Evolutionary conservation across 1,284 basidiomycete genomes (phyloP), one percentile per base, ranked within the genome.

Genomic region (Garcileccinum viscosum): DNA sequence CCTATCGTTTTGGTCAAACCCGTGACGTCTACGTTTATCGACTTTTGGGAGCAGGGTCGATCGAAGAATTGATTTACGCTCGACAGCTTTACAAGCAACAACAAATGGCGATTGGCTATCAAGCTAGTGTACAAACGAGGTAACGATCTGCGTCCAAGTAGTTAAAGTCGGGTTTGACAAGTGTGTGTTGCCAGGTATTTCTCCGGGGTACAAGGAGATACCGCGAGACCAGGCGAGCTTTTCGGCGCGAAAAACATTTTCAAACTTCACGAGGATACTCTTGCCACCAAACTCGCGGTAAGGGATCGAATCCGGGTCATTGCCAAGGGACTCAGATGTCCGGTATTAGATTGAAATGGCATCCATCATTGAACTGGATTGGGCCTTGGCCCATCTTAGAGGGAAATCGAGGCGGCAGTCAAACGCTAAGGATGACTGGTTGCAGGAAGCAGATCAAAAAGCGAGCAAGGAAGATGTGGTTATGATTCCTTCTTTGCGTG

Each of bases 51-150:
- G 93, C 93, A 5, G 95, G 95, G 6, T 95, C 95, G 1, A 88
- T 97, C 24, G 95, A 97, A 76, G 94, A 94, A 76, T 81, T 94
- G 50, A 93, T 95, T 38, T 95, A 95, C 74, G 92, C 92, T 0
- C 89, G 94, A 6, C 95, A 96, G 80, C 86, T 96, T 12, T 95
- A 95, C 81, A 96, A 96, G 79, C 94, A 95, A 74, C 95, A 95
- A 76, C 93, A 94, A 76, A 95, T 95, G 92, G 88, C 89, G 19
- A 95, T 95, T 63, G 95, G 90, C 0, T 96, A 96, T 76, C 88
- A 92, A 72, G 93, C 92, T 0, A 94, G 92, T 73, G 82, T 93
- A 5, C 93, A 94, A 75, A 94, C 92, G 0, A 87, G 93, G 90
- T 89, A 75, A 68, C 56, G 15, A 47, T 63, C 19, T 59, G 1